These are phyloP conservation scores for Halophytophthora polymorphica DNA, from an alignment of 352 stramenopile species.

Conservation along the genomic window DNA sequence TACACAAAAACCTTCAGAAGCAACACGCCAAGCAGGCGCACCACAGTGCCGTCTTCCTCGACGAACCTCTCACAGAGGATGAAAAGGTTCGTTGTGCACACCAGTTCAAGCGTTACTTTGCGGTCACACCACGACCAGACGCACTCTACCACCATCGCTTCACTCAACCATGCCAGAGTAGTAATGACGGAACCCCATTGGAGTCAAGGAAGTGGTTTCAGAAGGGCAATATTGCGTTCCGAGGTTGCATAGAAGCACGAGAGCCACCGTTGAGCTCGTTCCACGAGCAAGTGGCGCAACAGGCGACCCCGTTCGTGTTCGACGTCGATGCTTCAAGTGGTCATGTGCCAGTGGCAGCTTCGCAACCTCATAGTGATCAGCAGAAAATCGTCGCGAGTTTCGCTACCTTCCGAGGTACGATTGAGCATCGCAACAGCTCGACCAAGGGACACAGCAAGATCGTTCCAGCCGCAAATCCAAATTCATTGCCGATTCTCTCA, in stretches of 20 bases:
- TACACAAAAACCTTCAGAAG: constrained; percentile 9
- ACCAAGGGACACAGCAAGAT: constrained; percentile 11
- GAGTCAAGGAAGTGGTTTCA: constrained; percentile 22
- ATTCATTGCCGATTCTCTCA: background rate
- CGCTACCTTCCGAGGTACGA: constrained; percentile 25
- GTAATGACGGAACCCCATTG: background rate
- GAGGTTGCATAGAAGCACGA: constrained; percentile 30
- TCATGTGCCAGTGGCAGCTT: background rate
- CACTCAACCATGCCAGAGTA: constrained; percentile 1
- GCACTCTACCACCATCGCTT: constrained; percentile 54
- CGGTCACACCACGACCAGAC: constrained; percentile 24
- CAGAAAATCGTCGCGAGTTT: constrained; percentile 30
- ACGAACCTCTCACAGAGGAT: constrained; percentile 13
- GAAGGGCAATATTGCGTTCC: constrained; percentile 59
- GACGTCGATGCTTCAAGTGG: constrained; percentile 5
- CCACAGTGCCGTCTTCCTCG: constrained; percentile 30
- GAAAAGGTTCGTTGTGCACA: constrained; percentile 7
- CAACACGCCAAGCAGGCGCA: constrained; percentile 10
- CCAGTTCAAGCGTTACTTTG: constrained; percentile 36
- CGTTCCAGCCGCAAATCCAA: constrained; percentile 1
- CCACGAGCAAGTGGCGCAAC: constrained; percentile 26
- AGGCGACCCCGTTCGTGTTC: constrained; percentile 33
- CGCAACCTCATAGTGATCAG: background rate
- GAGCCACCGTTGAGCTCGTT: constrained; percentile 13
- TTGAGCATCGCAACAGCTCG: constrained; percentile 17